These are phyloP conservation scores for Penicillium sp. DNA, from an alignment of 2,329 filamentous ascomycete species.

Conservation along the genomic window DNA sequence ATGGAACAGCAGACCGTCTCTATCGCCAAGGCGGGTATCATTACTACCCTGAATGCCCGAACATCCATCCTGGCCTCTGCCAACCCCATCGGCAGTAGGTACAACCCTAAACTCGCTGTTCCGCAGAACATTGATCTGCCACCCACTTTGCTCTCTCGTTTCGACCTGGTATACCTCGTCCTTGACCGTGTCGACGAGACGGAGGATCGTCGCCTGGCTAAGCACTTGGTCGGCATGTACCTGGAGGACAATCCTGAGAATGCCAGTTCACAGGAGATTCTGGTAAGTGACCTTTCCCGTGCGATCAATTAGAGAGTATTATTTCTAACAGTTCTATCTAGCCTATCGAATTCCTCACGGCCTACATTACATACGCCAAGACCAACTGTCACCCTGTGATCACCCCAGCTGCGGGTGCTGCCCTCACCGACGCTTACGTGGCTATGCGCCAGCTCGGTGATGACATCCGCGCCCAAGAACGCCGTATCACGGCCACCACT, in stretches of 20 bases:
- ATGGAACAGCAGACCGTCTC: constrained; percentile 76
- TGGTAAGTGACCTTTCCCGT: constrained; percentile 51
- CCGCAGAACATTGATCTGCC: constrained; percentile 97
- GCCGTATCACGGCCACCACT: constrained; percentile 94
- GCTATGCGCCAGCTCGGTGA: constrained; percentile 90
- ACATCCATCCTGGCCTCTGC: constrained; percentile 94
- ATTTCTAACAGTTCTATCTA: constrained; percentile 31
- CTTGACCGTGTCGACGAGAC: constrained; percentile 89
- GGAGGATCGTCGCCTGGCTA: constrained; percentile 75
- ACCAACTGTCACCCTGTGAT: constrained; percentile 74
- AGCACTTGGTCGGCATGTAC: constrained; percentile 92
- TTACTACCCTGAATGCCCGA: constrained; percentile 83
- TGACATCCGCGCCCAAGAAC: constrained; percentile 76
- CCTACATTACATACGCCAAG: constrained; percentile 94
- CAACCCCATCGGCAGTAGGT: constrained; percentile 95
- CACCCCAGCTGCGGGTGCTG: constrained; percentile 67
- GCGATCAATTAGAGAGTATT: background rate
- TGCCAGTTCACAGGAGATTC: constrained; percentile 64
- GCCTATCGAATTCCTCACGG: constrained; percentile 90
- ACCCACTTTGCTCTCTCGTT: constrained; percentile 86
- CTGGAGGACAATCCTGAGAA: constrained; percentile 88
- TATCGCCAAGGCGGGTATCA: constrained; percentile 69
- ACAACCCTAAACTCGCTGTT: constrained; percentile 90
- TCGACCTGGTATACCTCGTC: constrained; percentile 93
- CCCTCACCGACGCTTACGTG: constrained; percentile 79